Evolutionary conservation across 2,329 filamentous ascomycete species (phyloP), one percentile per base, ranked within the genome.

Genomic region (Blumeria hordei): DNA sequence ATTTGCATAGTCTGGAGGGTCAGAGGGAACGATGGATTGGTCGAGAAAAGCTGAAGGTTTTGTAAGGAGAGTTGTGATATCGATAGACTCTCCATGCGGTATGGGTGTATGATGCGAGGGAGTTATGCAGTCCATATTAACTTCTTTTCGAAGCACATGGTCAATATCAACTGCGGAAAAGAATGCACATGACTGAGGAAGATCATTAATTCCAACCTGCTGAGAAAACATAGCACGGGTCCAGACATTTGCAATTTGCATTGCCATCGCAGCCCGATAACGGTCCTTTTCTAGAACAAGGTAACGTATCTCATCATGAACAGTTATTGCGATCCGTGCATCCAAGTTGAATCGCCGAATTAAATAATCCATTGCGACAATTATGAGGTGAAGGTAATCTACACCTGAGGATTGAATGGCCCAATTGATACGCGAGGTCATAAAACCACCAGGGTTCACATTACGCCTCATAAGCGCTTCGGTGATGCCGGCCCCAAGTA

Each of bases 381-480:
- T 87, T 16, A 98, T 75, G 4, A 98, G 78, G 64, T 98, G 92
- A 1, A 98, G 76, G 67, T 98, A 98, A 67, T 98, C 93, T 3
- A 96, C 90, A 5, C 93, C 92, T 0, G 86, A 94, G 0, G 88
- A 95, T 64, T 98, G 92, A 61, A 98, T 96, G 3, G 92, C 92
- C 92, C 92, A 98, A 66, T 98, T 98, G 69, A 98, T 96, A 36
- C 93, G 82, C 16, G 85, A 93, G 0, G 92, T 95, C 70, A 98
- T 82, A 69, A 94, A 98, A 21, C 83, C 86, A 37, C 88, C 88
- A 64, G 86, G 92, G 67, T 77, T 85, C 62, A 98, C 81, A 64
- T 83, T 94, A 14, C 85, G 81, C 54, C 81, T 75, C 82, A 94
- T 93, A 18, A 98, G 71, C 0, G 93, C 92, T 69, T 98, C 88